phyloP scores from a whole-genome alignment of 2,329 filamentous ascomycete genomes.

The Epichloe typhina region DNA sequence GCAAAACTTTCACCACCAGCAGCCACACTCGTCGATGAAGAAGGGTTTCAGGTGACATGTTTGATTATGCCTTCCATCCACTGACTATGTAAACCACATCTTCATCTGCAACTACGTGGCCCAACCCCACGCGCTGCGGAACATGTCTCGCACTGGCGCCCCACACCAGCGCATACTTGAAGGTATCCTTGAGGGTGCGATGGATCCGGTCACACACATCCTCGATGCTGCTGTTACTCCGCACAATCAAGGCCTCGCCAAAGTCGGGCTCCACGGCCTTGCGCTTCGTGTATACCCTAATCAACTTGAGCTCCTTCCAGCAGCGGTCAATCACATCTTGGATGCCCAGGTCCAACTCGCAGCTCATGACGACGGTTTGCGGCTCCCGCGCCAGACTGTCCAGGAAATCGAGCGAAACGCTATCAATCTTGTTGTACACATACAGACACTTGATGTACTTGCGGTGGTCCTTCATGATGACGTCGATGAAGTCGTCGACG shows the following conservation, averaged over 20 bases:
- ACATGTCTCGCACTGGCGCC: conserved; percentile 90
- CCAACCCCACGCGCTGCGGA: conserved; percentile 80
- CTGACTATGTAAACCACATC: conserved; percentile 57
- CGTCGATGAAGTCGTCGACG: conserved; percentile 96
- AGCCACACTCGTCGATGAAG: neutral
- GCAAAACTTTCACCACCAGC: neutral
- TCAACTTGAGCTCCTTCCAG: conserved; percentile 84
- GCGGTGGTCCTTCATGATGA: conserved; percentile 97
- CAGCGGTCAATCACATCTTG: conserved; percentile 87
- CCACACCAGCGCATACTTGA: conserved; percentile 98
- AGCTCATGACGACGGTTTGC: conserved; percentile 92
- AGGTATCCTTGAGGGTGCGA: conserved; percentile 88
- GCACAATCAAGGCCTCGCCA: conserved; percentile 80
- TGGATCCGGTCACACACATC: conserved; percentile 96
- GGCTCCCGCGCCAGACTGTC: conserved; percentile 86
- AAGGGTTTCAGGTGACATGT: neutral
- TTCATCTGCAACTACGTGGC: conserved; percentile 62
- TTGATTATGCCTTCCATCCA: conserved; percentile 44
- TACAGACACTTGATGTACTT: conserved; percentile 95
- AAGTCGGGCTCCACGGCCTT: conserved; percentile 89
- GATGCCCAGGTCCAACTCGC: conserved; percentile 87
- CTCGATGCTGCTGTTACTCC: conserved; percentile 78
- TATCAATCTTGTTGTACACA: conserved; percentile 99
- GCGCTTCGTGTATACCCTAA: conserved; percentile 92
- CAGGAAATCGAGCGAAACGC: conserved; percentile 83